Evolutionary conservation across 2,329 filamentous ascomycete species (phyloP), one percentile per base, ranked within the genome.

Genomic region (Tolypocladium amazonense): DNA sequence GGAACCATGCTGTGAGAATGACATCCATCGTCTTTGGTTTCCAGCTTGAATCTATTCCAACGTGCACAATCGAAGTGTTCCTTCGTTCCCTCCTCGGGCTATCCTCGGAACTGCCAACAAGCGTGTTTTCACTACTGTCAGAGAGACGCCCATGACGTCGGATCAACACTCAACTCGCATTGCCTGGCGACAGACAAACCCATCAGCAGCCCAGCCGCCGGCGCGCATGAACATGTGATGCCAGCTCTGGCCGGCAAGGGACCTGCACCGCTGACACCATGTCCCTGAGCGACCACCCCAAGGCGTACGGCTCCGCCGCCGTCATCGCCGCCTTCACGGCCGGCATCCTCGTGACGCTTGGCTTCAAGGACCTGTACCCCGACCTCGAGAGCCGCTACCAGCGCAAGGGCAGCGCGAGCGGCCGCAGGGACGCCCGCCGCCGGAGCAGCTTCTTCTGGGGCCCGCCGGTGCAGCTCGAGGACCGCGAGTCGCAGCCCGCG

Each of bases 361-460:
- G 88, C 60, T 86, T 90, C 76, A 92, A 92, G 73, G 89, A 93
- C 70, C 73, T 92, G 43, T 92, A 92, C 67, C 86, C 88, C 1
- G 87, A 90, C 65, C 79, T 92, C 55, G 87, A 91, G 71, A 74
- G 79, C 27, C 81, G 84, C 25, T 89, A 85, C 67, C 82, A 83
- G 67, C 77, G 73, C 63, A 74, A 75, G 64, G 70, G 71, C 59
- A 62, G 71, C 64, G 4, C 56, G 23, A 47, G 39, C 20, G 56
- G 61, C 20, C 63, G 63, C 11, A 23, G 15, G 7, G 30, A 12
- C 7, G 5, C 1, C 43, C 57, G 59, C 3, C 71, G 76, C 4
- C 71, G 76, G 43, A 74, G 76, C 57, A 80, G 78, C 65, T 62
- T 79, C 56, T 78, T 79, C 67, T 77, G 77, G 71, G 73, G 74